Percentiles rank a stretch among this genome's conserved stretches.
Evolutionary conservation across 768 basidiomycete genomes (phyloP).

Genomic region (Suillus cothurnatus): DNA sequence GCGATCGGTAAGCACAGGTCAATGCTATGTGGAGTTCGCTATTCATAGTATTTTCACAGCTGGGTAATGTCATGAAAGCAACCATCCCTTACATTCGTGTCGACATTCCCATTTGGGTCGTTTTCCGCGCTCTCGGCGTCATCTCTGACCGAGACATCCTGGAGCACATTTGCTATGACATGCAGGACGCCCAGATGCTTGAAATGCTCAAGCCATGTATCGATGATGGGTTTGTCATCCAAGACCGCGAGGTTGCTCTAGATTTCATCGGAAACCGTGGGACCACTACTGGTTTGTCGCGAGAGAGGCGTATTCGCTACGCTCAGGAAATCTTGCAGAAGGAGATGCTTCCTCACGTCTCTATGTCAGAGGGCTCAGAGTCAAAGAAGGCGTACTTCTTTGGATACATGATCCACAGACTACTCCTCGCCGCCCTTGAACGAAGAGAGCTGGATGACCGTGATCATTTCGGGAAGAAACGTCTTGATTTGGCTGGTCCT

Average conservation of each 20-base stretch:
- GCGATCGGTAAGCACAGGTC: constrained; percentile 65
- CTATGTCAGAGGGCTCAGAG: constrained; percentile 93
- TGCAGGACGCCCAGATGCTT: constrained; percentile 93
- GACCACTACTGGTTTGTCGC: constrained; percentile 87
- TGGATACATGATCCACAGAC: constrained; percentile 98
- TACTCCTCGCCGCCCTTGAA: constrained; percentile 91
- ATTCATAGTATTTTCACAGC: constrained; percentile 42
- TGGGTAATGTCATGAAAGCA: constrained; percentile 93
- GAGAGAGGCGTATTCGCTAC: constrained; percentile 92
- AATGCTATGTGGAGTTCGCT: not conserved
- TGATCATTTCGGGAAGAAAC: constrained; percentile 99
- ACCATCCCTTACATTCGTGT: constrained; percentile 98
- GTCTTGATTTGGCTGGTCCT: constrained; percentile 94
- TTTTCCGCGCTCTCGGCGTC: constrained; percentile 96
- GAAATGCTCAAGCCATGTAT: constrained; percentile 99
- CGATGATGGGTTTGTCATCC: constrained; percentile 97
- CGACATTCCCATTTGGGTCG: constrained; percentile 98
- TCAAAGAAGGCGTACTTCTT: constrained; percentile 99
- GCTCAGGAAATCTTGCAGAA: constrained; percentile 98
- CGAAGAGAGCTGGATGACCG: constrained; percentile 96
- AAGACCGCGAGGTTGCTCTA: constrained; percentile 94
- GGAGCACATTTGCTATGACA: constrained; percentile 98
- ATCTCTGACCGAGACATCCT: constrained; percentile 97
- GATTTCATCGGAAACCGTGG: constrained; percentile 99
- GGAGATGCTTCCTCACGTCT: constrained; percentile 97